Percentiles rank a stretch among this genome's conserved stretches.
Evolutionary conservation across 192 early-diverging fungal genomes (phyloP).

Genomic region (Spizellomyces sp.): DNA sequence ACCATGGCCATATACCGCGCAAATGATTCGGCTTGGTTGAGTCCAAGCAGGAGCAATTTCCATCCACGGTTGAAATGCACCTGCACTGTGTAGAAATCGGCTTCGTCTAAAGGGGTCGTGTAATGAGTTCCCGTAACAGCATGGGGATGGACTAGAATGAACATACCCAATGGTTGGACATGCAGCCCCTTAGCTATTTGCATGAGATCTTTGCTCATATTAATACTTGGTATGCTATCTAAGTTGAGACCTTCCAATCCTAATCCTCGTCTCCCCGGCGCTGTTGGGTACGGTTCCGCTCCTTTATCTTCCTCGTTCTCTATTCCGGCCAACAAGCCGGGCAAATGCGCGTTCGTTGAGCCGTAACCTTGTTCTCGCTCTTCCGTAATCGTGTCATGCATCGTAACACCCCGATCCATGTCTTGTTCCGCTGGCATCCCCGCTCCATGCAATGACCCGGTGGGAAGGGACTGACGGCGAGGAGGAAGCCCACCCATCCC

Average conservation of each 20-base stretch:
- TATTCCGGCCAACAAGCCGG: neutral
- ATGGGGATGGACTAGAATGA: neutral
- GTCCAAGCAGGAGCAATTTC: slow-evolving; percentile 56
- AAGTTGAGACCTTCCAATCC: slow-evolving; percentile 49
- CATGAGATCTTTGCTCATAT: slow-evolving; percentile 41
- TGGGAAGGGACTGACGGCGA: neutral
- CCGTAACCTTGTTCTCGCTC: neutral
- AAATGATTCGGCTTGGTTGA: slow-evolving; percentile 55
- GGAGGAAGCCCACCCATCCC: slow-evolving; percentile 9
- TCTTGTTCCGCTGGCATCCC: neutral
- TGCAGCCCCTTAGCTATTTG: slow-evolving; percentile 50
- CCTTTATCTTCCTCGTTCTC: slow-evolving; percentile 3
- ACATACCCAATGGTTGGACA: slow-evolving; percentile 38
- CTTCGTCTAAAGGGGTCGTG: slow-evolving; percentile 41
- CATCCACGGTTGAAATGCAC: slow-evolving; percentile 58
- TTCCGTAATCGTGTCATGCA: neutral
- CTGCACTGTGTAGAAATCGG: slow-evolving; percentile 54
- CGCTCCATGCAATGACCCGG: neutral
- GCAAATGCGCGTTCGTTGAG: neutral
- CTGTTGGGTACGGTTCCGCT: slow-evolving; percentile 9
- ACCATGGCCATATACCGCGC: slow-evolving; percentile 55
- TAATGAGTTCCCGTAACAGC: neutral
- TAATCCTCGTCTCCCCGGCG: slow-evolving; percentile 13
- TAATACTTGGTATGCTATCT: slow-evolving; percentile 49
- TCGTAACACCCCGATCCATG: neutral